Evolutionary conservation across 1,284 basidiomycete genomes (phyloP).

Genomic region (Ceratobasidium sp.): DNA sequence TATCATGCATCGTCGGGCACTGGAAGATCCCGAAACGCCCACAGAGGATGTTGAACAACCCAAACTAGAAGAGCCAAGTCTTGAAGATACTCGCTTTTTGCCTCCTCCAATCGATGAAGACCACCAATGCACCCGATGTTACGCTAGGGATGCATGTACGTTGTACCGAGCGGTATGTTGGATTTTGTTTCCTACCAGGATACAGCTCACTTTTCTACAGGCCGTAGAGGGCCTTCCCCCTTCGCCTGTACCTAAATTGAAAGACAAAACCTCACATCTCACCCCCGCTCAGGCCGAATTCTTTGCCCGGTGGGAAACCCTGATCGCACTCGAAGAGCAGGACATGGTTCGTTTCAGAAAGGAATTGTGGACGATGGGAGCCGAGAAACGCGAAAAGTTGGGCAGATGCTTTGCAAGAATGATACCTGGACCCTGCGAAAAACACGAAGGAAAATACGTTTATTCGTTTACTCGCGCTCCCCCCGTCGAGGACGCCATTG

Average conservation of each 20-base stretch:
- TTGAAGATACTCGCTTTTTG: constrained; percentile 62
- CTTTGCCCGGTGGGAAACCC: constrained; percentile 89
- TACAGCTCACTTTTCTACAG: constrained; percentile 51
- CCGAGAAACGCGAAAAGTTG: constrained; percentile 75
- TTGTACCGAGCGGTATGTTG: constrained; percentile 83
- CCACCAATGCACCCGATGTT: constrained; percentile 82
- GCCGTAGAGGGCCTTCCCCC: constrained; percentile 70
- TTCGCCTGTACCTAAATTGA: constrained; percentile 75
- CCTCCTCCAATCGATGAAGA: constrained; percentile 89
- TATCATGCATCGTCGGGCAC: constrained; percentile 59
- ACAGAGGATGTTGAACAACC: constrained; percentile 43
- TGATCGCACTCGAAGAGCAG: constrained; percentile 89
- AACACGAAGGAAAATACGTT: constrained; percentile 19
- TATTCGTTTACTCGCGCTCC: constrained; percentile 31
- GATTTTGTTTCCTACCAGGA: neutral
- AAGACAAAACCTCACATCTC: constrained; percentile 82
- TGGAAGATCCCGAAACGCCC: constrained; percentile 9
- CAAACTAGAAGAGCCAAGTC: constrained; percentile 41
- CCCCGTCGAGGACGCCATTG: neutral
- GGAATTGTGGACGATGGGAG: constrained; percentile 93
- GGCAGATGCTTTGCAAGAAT: constrained; percentile 85
- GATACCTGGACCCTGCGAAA: constrained; percentile 52
- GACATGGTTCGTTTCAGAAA: constrained; percentile 83
- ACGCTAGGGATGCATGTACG: constrained; percentile 87
- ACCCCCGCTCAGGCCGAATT: constrained; percentile 73